phyloP scores from a whole-genome alignment of 225 moss, liverwort and hornwort genomes.

The Physcomitrellopsis africana region DNA sequence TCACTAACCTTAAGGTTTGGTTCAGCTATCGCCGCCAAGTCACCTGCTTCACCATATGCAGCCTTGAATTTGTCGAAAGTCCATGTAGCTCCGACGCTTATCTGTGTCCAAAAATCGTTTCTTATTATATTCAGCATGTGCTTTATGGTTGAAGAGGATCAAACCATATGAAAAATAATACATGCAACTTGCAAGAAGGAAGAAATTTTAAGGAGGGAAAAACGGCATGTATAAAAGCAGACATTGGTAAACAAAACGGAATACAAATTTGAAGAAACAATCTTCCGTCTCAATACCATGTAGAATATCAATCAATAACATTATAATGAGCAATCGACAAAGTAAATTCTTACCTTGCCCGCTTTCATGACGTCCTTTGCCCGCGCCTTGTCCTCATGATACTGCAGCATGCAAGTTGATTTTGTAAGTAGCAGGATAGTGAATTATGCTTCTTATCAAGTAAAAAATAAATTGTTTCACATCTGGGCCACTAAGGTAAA shows the following conservation, averaged over 20 bases:
- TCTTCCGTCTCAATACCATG: background rate
- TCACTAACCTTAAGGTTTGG: slow-evolving; percentile 99
- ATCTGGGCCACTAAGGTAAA: background rate
- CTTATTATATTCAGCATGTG: slow-evolving; percentile 25
- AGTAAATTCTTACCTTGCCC: slow-evolving; percentile 73
- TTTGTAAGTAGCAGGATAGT: background rate
- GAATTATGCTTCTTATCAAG: background rate
- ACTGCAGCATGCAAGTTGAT: slow-evolving; percentile 52
- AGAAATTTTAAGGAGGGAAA: background rate
- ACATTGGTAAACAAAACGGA: background rate
- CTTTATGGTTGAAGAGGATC: background rate
- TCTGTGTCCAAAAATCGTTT: slow-evolving; percentile 45
- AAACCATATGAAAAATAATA: no score
- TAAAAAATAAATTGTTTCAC: background rate
- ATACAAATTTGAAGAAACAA: background rate
- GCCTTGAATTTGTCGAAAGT: slow-evolving; percentile 98
- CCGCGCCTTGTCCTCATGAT: slow-evolving; percentile 91
- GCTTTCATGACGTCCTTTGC: slow-evolving; percentile 97
- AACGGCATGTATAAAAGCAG: background rate
- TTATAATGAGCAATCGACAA: background rate
- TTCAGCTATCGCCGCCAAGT: slow-evolving; percentile 99
- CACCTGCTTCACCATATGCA: slow-evolving; percentile 99
- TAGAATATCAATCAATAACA: background rate
- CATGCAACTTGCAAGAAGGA: background rate
- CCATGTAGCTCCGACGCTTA: slow-evolving; percentile 86